Percentiles rank a stretch among this genome's conserved stretches.
Evolutionary conservation across 345 rosid genomes (phyloP).

Genomic region (Lepidium aucheri): DNA sequence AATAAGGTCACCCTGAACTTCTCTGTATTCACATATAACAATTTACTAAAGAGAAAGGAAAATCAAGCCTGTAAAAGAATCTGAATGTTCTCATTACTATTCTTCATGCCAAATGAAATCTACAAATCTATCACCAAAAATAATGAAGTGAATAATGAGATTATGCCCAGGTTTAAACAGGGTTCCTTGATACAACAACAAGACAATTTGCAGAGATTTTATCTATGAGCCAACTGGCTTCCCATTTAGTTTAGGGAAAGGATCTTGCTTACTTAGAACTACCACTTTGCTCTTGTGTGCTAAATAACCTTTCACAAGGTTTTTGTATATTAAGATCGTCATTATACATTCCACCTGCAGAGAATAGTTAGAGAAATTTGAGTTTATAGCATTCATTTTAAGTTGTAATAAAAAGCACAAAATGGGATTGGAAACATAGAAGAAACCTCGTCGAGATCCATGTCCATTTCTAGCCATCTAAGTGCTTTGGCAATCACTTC

Average conservation of each 20-base stretch:
- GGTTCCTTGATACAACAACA: constrained; percentile 19
- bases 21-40: not conserved
- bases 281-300: constrained; percentile 96
- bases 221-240: constrained; percentile 67
- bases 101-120: too few relatives aligned
- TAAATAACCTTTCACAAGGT: constrained; percentile 80
- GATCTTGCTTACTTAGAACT: constrained; percentile 95
- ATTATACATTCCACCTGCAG: constrained; percentile 87
- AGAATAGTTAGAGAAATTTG: not conserved
- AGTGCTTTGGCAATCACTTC: constrained; percentile 45
- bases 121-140: not conserved
- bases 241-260: constrained; percentile 77
- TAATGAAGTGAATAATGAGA: not conserved
- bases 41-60: not conserved
- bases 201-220: not conserved
- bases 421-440: not conserved
- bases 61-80: too few relatives aligned
- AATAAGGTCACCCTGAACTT: not conserved
- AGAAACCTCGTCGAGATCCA: constrained; percentile 88
- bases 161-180: not conserved
- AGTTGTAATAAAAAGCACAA: not conserved
- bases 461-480: constrained; percentile 88
- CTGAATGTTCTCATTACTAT: too few relatives aligned
- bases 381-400: not conserved
- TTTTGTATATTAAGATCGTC: constrained; percentile 79